These are phyloP conservation scores for Sclerotinia borealis DNA, from an alignment of 2,329 filamentous ascomycete species.

Conservation along the genomic window DNA sequence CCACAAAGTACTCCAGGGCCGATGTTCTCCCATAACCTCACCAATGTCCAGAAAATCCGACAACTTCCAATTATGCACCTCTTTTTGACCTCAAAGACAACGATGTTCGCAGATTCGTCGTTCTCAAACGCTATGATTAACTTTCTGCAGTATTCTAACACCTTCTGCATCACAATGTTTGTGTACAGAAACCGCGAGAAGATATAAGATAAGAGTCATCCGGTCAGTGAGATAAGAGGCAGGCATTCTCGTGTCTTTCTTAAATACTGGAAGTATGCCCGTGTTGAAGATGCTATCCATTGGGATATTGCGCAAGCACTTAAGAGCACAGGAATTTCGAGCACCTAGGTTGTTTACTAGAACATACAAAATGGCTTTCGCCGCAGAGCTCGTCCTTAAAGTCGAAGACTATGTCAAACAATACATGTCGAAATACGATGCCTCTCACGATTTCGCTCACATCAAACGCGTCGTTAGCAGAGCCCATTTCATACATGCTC, in stretches of 20 bases:
- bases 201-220: neutral
- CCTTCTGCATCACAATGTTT: neutral
- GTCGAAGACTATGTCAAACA: conserved; percentile 56
- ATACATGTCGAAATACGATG: conserved; percentile 72
- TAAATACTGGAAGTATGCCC: neutral
- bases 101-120: neutral
- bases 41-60: too few species aligned
- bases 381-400: conserved; percentile 39
- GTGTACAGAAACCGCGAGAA: neutral
- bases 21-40: neutral
- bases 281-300: neutral
- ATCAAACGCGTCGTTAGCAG: conserved; percentile 71
- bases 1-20: neutral
- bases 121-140: neutral
- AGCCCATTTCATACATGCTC: conserved; percentile 38
- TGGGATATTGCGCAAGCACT: neutral
- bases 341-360: too few species aligned
- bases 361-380: neutral
- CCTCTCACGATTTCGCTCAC: conserved; percentile 81
- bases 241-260: neutral
- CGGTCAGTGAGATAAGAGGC: neutral
- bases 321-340: neutral
- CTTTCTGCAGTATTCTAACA: neutral
- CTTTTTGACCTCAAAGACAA: neutral
- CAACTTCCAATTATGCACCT: too few species aligned